phyloP scores from a whole-genome alignment of 192 early-diverging fungal genomes.

The Coemansia sp. region DNA sequence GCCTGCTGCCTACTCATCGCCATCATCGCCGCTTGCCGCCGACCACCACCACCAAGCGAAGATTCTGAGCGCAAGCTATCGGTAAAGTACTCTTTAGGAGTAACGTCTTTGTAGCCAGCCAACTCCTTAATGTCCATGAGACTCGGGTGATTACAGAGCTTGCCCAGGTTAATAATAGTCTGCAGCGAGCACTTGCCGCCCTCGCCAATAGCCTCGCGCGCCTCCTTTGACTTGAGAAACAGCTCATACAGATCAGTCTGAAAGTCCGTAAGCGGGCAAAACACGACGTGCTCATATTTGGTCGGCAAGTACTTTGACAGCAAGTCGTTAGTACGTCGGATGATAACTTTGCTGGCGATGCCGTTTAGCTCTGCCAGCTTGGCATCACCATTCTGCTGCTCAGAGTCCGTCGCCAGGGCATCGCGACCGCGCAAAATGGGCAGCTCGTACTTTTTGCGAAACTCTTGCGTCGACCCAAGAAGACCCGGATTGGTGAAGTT shows the following conservation, averaged over 20 bases:
- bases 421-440: constrained; percentile 94
- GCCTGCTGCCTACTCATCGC: constrained; percentile 3
- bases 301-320: constrained; percentile 95
- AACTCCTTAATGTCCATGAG: constrained; percentile 69
- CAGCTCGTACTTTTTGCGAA: constrained; percentile 89
- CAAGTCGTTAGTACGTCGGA: constrained; percentile 94
- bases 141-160: constrained; percentile 97
- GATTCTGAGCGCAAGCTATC: constrained; percentile 18
- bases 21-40: constrained; percentile 17
- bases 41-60: not conserved
- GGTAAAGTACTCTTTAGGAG: constrained; percentile 59
- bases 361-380: constrained; percentile 81
- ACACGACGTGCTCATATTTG: constrained; percentile 99
- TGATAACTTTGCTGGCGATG: constrained; percentile 94
- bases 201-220: constrained; percentile 59
- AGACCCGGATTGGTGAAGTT: constrained; percentile 95
- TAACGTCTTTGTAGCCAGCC: constrained; percentile 60
- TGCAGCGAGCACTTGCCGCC: constrained; percentile 81
- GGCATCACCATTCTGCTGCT: constrained; percentile 75
- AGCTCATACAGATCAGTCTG: constrained; percentile 83
- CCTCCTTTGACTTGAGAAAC: constrained; percentile 73
- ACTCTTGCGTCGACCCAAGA: constrained; percentile 84
- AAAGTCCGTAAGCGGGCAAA: constrained; percentile 76
- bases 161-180: constrained; percentile 91
- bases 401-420: constrained; percentile 79